These are phyloP conservation scores for Xerocomus nothofagi DNA, from an alignment of 1,284 basidiomycete genomes.

Conservation along the genomic window DNA sequence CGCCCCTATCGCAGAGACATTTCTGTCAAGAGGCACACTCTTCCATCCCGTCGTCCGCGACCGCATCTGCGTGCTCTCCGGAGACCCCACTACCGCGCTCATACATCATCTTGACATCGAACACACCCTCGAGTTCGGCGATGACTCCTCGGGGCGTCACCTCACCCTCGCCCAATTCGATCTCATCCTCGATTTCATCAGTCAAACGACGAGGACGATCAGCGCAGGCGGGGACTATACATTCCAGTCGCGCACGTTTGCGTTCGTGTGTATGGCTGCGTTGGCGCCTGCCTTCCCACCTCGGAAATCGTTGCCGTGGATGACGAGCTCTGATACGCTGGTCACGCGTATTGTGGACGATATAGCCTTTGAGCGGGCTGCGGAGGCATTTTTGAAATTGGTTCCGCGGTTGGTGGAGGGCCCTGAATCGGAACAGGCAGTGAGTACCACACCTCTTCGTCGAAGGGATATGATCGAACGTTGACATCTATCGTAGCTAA, in stretches of 20 bases:
- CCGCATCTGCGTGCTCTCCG: constrained; percentile 2
- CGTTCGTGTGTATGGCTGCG: constrained; percentile 18
- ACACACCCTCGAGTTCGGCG: constrained; percentile 6
- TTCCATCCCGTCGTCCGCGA: constrained; percentile 15
- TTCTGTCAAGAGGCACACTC: background rate
- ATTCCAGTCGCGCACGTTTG: constrained; percentile 18
- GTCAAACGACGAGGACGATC: constrained; percentile 2
- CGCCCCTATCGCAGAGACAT: constrained; percentile 8
- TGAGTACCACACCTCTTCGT: background rate
- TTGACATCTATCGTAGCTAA: constrained; percentile 1
- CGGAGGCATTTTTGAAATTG: constrained; percentile 4
- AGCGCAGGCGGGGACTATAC: constrained; percentile 11
- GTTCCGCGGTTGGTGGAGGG: constrained; percentile 6
- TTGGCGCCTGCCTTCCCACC: constrained; percentile 11
- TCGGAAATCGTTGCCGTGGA: background rate
- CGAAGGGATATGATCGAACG: accelerated
- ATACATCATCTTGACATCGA: constrained; percentile 10
- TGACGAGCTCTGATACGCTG: no score
- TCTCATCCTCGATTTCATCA: constrained; percentile 13
- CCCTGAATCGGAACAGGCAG: background rate
- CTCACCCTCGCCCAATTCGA: constrained; percentile 11
- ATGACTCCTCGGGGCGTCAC: background rate
- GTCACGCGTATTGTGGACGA: constrained; percentile 6
- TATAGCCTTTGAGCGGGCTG: constrained; percentile 7
- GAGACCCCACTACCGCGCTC: background rate